Base-by-base conservation (phyloP, 192 early-diverging fungal genomes). In the Funneliformis geosporum region DNA sequence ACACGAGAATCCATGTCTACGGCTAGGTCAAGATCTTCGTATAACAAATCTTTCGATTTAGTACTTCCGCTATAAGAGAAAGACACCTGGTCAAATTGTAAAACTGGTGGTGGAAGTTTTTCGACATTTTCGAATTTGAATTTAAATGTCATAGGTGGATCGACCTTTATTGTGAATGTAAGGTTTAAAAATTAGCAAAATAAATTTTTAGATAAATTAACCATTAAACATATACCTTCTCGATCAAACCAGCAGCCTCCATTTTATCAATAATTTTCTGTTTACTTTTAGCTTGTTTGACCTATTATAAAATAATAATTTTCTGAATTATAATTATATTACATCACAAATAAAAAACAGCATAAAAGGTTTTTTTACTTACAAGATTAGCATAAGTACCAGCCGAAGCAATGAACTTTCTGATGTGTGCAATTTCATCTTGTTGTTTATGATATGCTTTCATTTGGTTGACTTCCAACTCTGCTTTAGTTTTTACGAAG, bases 241-340 rank as follows among this genome's bases (percentile, higher is more conserved):
- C 98, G 67, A 99, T 92, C 71, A 99, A 87, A 81, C 98, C 98
- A 79, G 92, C 98, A 78, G 96, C 98, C 87, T 97, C 95, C 98
- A 99, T 99, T 89, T 99, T 99, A 89, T 99, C 98, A 61, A 99
- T 92, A 85, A 98, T 99, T 94, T 99, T 99, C 83, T 98, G 98
- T 85, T 96, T 94, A 46, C 95, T 96, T 90, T 99, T 98, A 73
- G 98, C 98, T 88, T 99, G 98, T 67, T 94, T 89, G 69, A 85
- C 84, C 76, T 40, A 55, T 55, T 55, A 18, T 3, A 55, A 5
- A 18, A 44, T 44, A 44, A 55, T 18, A 55, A 18, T 55, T 55
- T 14, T 47, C 14, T 14, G 12, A 55, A 55, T 55, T 55, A 50
- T 11, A 50, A 50, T 46, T 16, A 55, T 55, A 55, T 0, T 55